A percentile compares a stretch with the other conserved stretches of the same genome.
These are phyloP conservation scores for Panicum virgatum DNA, from an alignment of 202 grass and related monocot species.

Conservation along the genomic window DNA sequence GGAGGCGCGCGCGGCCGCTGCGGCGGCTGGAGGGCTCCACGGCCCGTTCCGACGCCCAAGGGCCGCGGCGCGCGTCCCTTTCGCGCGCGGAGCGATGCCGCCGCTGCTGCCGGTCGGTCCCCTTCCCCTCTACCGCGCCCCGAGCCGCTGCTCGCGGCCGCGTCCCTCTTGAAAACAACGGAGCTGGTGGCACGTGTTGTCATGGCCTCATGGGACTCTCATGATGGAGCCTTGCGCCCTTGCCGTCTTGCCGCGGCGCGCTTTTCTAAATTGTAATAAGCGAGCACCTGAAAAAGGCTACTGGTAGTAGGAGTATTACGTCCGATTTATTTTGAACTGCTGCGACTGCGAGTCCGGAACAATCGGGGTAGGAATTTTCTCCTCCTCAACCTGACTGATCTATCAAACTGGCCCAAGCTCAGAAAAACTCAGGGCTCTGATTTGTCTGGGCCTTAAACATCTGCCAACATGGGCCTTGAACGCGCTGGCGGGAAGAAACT, in stretches of 20 bases:
- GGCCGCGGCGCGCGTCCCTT: slow-evolving; percentile 18
- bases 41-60: slow-evolving; percentile 34
- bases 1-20: slow-evolving; percentile 32
- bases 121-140: no score
- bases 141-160: not conserved
- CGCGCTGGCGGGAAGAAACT: not conserved
- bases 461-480: no score
- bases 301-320: no score
- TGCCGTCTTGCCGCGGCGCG: not conserved
- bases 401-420: no score
- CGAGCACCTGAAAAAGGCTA: not conserved
- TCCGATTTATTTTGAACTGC: no score
- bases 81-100: not conserved
- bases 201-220: not conserved
- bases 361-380: not conserved
- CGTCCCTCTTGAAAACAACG: not conserved
- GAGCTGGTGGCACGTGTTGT: not conserved
- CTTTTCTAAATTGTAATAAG: slow-evolving; percentile 8
- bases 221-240: not conserved
- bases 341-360: not conserved
- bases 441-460: not conserved
- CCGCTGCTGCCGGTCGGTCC: no score
- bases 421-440: no score
- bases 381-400: not conserved
- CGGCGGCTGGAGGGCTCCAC: slow-evolving; percentile 31